Percentiles rank a stretch among this genome's conserved stretches.
phyloP scores from a whole-genome alignment of 345 rosid species.

The Citrus sp. region DNA sequence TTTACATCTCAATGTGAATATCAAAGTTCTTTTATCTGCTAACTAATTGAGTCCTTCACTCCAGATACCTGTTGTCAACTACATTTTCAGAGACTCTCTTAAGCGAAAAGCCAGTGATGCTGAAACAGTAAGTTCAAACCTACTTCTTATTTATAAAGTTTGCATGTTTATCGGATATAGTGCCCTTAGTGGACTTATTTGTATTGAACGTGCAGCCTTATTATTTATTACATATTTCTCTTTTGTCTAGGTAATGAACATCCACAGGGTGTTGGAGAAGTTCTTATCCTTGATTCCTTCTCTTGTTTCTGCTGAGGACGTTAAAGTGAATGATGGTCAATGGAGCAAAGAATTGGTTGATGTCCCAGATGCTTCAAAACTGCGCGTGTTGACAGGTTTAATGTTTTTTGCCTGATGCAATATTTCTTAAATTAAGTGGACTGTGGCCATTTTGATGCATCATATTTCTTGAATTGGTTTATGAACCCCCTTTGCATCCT shows the following conservation, averaged over 20 bases:
- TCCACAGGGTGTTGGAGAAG: slow-evolving; percentile 53
- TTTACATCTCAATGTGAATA: not conserved
- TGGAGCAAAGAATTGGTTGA: slow-evolving; percentile 47
- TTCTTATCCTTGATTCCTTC: slow-evolving; percentile 58
- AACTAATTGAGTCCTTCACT: slow-evolving; percentile 11
- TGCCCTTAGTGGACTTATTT: not conserved
- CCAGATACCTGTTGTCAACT: slow-evolving; percentile 70
- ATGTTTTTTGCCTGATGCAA: slow-evolving; percentile 3
- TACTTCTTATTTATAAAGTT: not conserved
- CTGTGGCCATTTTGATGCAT: not conserved
- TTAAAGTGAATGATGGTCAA: slow-evolving; percentile 40
- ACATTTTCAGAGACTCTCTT: slow-evolving; percentile 68
- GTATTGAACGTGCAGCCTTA: not conserved
- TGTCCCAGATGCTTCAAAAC: slow-evolving; percentile 43
- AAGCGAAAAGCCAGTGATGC: slow-evolving; percentile 83
- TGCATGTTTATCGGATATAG: not conserved
- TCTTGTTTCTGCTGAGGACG: slow-evolving; percentile 41
- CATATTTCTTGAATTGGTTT: not conserved
- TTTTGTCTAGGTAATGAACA: slow-evolving; percentile 56
- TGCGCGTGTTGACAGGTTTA: slow-evolving; percentile 68
- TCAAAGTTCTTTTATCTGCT: not conserved
- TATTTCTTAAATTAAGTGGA: too few relatives aligned
- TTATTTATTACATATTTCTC: slow-evolving; percentile 5
- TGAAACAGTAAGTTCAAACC: slow-evolving; percentile 52
- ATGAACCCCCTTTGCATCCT: too few relatives aligned